Evolutionary conservation across 495 filamentous ascomycete genomes (phyloP), one percentile per base, ranked within the genome.

Genomic region (Penicillium verhagenii): DNA sequence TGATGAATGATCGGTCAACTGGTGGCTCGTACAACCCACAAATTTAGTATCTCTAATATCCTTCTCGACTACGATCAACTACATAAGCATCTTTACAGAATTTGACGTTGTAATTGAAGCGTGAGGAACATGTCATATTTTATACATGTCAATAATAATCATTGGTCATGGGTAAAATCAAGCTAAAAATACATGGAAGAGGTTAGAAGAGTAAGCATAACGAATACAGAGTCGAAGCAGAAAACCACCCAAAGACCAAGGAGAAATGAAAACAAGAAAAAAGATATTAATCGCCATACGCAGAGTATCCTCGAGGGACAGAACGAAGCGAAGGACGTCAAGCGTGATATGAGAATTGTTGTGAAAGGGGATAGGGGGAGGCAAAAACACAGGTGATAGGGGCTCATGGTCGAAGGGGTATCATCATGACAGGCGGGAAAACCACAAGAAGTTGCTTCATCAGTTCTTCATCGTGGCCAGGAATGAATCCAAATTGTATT

Each of bases 401-500:
- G n/a, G 40, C 40, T 43, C 7, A 11, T 42, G 3, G 20, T 31
- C 28, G 28, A 39, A n/a, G 31, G 20, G 37, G 35, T 25, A 43
- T 42, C 25, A 53, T 42, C 19, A 18, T 11, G 47, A 33, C 13
- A 24, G 33, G 28, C 35, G 19, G 35, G 26, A 47, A 13, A 29
- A 23, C 38, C 23, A 35, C 2, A 39, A 16, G n/a, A 43, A 23
- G 24, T 6, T 18, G 14, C 10, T 9, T 18, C 25, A 62, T 77
- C 64, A 82, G 21, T 67, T 73, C 68, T 90, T 89, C 90, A 98
- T 96, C 42, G 79, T 90, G 59, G 86, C 88, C 72, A 97, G 76
- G 76, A 96, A 98, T 2, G 88, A 90, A 61, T 94, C 91, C 56
- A 98, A 72, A 67, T 96, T 88, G 65, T 96, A 98, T 71, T 94